These are phyloP conservation scores for Monosiga brevicollis DNA, from an alignment of 78 protist species.

Conservation along the genomic window DNA sequence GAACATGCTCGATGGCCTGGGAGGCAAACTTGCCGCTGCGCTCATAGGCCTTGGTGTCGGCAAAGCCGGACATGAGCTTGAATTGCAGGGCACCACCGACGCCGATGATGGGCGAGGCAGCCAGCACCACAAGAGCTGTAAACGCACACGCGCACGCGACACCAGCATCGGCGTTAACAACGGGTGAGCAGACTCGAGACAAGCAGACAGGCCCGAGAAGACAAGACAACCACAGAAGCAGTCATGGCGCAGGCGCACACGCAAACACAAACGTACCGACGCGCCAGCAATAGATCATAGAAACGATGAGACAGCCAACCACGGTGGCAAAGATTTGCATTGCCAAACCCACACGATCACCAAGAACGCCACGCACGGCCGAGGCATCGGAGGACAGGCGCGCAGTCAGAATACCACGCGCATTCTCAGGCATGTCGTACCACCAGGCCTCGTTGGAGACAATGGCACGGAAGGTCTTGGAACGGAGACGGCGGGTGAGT, in stretches of 20 bases:
- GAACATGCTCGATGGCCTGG: slow-evolving; percentile 15
- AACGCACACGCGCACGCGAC: too few species aligned
- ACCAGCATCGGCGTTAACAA: too few species aligned
- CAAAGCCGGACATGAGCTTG: slow-evolving; percentile 40
- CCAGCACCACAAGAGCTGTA: slow-evolving; percentile 56
- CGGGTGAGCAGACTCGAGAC: too few species aligned
- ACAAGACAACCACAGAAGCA: too few species aligned
- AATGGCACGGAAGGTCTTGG: slow-evolving; percentile 9
- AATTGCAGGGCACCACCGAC: slow-evolving; percentile 46
- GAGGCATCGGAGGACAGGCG: slow-evolving; percentile 65
- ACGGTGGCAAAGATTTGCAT: slow-evolving; percentile 33
- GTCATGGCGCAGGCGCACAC: too few species aligned
- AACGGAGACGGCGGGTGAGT: slow-evolving; percentile 18
- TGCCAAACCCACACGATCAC: slow-evolving; percentile 35
- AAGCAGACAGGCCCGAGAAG: too few species aligned
- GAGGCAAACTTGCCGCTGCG: slow-evolving; percentile 42
- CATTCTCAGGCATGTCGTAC: slow-evolving; percentile 45
- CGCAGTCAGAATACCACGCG: slow-evolving; percentile 56
- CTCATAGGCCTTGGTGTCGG: slow-evolving; percentile 33
- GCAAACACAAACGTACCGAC: too few species aligned
- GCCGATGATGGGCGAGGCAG: slow-evolving; percentile 51
- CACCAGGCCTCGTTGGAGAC: slow-evolving; percentile 51
- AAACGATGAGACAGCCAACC: slow-evolving; percentile 50
- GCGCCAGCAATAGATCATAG: slow-evolving; percentile 38
- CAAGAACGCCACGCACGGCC: slow-evolving; percentile 55